Evolutionary conservation across 345 rosid genomes (phyloP).

Genomic region (Durio zibethinus): DNA sequence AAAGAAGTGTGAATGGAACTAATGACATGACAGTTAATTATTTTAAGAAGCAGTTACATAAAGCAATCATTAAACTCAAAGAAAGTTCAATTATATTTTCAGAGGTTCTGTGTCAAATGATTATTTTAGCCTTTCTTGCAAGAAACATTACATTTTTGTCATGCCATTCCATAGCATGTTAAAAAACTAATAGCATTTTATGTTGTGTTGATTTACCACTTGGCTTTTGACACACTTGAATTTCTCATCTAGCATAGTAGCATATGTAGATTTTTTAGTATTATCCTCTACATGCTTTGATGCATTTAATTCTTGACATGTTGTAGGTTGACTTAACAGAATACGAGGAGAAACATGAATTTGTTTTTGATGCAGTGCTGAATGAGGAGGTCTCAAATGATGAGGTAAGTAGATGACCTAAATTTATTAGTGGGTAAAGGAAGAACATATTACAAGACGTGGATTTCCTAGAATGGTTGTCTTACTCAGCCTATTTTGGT

Average conservation of each 20-base stretch:
- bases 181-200: neutral
- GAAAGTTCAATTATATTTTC: neutral
- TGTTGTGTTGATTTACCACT: neutral
- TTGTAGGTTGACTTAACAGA: slow-evolving; percentile 94
- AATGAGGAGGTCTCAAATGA: slow-evolving; percentile 98
- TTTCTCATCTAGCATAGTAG: too few relatives aligned
- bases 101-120: neutral
- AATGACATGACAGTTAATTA: neutral
- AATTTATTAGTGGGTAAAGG: neutral
- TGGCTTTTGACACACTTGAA: neutral
- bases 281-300: neutral
- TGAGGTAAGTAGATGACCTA: slow-evolving; percentile 53
- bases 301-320: slow-evolving; percentile 11
- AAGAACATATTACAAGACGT: neutral
- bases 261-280: neutral
- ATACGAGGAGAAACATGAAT: slow-evolving; percentile 89
- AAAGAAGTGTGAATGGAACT: neutral
- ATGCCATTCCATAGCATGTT: neutral
- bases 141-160: neutral
- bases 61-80: neutral
- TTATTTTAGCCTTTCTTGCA: neutral
- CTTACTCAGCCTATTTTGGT: slow-evolving; percentile 14
- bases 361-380: slow-evolving; percentile 90
- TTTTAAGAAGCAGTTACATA: neutral
- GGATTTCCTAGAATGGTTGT: neutral